Percentiles rank a stretch among this genome's conserved stretches.
phyloP scores from a whole-genome alignment of 2,329 filamentous ascomycete genomes.

The Pyrenochaeta sp. region DNA sequence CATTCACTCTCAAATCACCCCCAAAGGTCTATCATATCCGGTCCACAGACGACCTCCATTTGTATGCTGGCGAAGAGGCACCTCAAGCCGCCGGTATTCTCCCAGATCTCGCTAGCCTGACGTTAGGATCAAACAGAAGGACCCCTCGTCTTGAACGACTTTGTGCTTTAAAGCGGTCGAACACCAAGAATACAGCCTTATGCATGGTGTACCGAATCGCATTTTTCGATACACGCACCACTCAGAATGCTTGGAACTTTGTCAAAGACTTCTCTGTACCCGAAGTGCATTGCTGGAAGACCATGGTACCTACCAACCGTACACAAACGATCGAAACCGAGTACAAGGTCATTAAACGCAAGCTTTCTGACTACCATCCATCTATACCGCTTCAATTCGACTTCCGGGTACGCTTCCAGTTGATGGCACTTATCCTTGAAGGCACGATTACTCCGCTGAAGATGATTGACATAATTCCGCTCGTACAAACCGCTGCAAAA shows the following conservation, averaged over 20 bases:
- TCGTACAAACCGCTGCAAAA: slow-evolving; percentile 38
- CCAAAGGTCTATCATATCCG: slow-evolving; percentile 51
- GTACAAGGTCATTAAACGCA: slow-evolving; percentile 68
- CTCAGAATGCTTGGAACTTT: slow-evolving; percentile 46
- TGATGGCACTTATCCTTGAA: slow-evolving; percentile 36
- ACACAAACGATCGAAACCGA: slow-evolving; percentile 64
- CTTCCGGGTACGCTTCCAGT: slow-evolving; percentile 33
- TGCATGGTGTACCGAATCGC: slow-evolving; percentile 61
- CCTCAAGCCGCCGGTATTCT: not conserved
- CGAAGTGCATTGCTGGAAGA: slow-evolving; percentile 22
- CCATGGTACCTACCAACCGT: slow-evolving; percentile 57
- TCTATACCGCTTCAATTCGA: slow-evolving; percentile 7
- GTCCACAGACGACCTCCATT: slow-evolving; percentile 27
- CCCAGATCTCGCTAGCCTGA: slow-evolving; percentile 9
- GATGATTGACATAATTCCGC: slow-evolving; percentile 27
- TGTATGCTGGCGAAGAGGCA: slow-evolving; percentile 22
- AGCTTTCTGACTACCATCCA: slow-evolving; percentile 41
- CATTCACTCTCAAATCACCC: slow-evolving; percentile 49
- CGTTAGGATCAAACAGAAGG: slow-evolving; percentile 3
- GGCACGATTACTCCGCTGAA: slow-evolving; percentile 28
- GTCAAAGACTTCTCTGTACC: slow-evolving; percentile 37
- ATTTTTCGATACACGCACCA: slow-evolving; percentile 24
- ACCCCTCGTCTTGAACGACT: slow-evolving; percentile 37
- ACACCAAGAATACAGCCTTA: slow-evolving; percentile 53
- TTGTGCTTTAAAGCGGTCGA: slow-evolving; percentile 46